Percentiles rank a stretch among this genome's conserved stretches.
These are phyloP conservation scores for Termitomyces sp. DNA, from an alignment of 768 basidiomycete genomes.

Conservation along the genomic window DNA sequence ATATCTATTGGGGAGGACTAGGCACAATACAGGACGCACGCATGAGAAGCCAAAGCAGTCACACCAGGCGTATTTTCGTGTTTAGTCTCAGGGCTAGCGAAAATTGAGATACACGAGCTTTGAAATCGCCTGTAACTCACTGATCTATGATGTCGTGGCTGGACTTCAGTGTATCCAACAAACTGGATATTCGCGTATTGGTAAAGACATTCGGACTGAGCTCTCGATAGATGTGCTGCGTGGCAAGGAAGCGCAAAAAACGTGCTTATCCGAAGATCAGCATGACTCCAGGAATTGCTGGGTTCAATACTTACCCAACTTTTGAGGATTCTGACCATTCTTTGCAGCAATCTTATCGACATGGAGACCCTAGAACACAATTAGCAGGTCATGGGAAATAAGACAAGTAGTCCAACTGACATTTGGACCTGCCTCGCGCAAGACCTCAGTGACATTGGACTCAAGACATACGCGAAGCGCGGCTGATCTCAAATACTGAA, in stretches of 20 bases:
- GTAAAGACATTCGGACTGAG: constrained; percentile 29
- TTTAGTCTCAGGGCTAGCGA: constrained; percentile 5
- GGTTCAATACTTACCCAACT: background rate
- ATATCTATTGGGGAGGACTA: no score
- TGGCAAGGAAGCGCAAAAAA: constrained; percentile 19
- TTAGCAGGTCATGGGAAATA: background rate
- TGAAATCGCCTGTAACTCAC: constrained; percentile 18
- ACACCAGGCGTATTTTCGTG: constrained; percentile 21
- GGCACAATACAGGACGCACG: constrained; percentile 14
- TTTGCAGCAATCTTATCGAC: background rate
- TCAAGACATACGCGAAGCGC: constrained; percentile 28
- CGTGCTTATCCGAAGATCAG: background rate
- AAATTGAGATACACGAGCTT: background rate
- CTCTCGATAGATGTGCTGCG: constrained; percentile 20
- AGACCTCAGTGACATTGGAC: constrained; percentile 37
- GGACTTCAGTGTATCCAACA: constrained; percentile 33
- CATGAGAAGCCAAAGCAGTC: constrained; percentile 23
- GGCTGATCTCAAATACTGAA: background rate
- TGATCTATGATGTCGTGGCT: constrained; percentile 24
- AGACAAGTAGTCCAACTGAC: background rate
- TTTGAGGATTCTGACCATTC: background rate
- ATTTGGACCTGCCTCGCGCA: constrained; percentile 37
- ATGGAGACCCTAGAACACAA: background rate
- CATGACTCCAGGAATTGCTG: background rate
- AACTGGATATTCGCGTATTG: constrained; percentile 30